These are phyloP conservation scores for Termitomyces sp. DNA, from an alignment of 768 basidiomycete genomes.

Conservation along the genomic window DNA sequence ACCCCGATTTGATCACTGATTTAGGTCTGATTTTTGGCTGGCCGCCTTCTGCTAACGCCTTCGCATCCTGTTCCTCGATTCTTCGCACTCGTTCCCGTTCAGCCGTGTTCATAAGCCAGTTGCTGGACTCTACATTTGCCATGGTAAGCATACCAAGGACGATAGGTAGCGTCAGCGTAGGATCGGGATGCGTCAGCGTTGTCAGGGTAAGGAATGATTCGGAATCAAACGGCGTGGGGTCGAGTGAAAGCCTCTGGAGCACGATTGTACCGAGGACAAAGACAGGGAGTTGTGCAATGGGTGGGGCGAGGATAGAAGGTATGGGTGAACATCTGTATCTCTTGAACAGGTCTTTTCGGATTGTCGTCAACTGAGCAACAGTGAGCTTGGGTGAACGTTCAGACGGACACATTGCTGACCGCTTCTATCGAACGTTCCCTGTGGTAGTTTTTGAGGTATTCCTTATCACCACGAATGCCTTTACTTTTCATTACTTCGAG, in stretches of 20 bases:
- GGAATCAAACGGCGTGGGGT: slow-evolving; percentile 69
- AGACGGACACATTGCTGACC: slow-evolving; percentile 32
- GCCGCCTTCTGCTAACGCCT: slow-evolving; percentile 43
- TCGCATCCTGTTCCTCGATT: slow-evolving; percentile 47
- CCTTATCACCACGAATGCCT: slow-evolving; percentile 54
- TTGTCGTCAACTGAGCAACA: slow-evolving; percentile 44
- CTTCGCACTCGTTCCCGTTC: slow-evolving; percentile 50
- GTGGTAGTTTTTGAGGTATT: slow-evolving; percentile 48
- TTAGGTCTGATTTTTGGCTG: slow-evolving; percentile 43
- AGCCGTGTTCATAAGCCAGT: slow-evolving; percentile 66
- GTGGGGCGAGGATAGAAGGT: slow-evolving; percentile 58
- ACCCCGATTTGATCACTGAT: slow-evolving; percentile 48
- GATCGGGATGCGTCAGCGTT: slow-evolving; percentile 67
- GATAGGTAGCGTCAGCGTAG: slow-evolving; percentile 69
- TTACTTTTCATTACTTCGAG: slow-evolving; percentile 54
- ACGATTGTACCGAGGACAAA: slow-evolving; percentile 67
- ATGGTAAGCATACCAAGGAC: slow-evolving; percentile 70
- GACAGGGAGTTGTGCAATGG: slow-evolving; percentile 67
- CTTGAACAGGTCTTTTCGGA: slow-evolving; percentile 59
- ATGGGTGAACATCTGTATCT: slow-evolving; percentile 57
- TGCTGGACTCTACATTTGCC: slow-evolving; percentile 76
- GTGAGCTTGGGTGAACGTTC: slow-evolving; percentile 2
- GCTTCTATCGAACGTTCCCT: slow-evolving; percentile 44
- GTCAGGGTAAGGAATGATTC: slow-evolving; percentile 77
- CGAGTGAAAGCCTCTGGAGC: slow-evolving; percentile 51